Evolutionary conservation across 257 asterid species (phyloP).

Genomic region (Paraleonurus japonicus): DNA sequence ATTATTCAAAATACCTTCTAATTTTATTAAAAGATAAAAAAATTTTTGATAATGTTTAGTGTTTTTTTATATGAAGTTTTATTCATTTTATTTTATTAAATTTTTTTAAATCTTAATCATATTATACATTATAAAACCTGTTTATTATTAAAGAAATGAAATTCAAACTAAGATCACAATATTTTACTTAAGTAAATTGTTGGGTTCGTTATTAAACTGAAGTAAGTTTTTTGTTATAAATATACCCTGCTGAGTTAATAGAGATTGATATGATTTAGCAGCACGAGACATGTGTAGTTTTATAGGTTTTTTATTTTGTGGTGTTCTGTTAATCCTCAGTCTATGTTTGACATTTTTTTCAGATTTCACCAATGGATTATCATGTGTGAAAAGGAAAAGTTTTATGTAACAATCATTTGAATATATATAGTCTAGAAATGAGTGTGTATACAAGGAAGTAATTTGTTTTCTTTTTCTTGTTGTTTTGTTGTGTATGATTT

Average conservation of each 20-base stretch:
- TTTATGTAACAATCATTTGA: not conserved
- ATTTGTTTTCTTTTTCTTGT: not conserved
- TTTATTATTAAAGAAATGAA: not conserved
- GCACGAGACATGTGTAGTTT: not conserved
- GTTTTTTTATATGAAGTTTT: not conserved
- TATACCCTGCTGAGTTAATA: too few species aligned
- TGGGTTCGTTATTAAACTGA: too few species aligned
- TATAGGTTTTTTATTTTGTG: not conserved
- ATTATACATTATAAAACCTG: not conserved
- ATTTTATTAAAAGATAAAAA: not conserved
- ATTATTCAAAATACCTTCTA: not conserved
- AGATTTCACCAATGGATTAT: not conserved
- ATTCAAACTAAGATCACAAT: too few species aligned
- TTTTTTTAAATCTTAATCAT: not conserved
- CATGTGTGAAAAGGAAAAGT: not conserved
- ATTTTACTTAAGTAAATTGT: too few species aligned
- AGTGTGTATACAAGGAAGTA: not conserved
- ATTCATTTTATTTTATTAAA: not conserved
- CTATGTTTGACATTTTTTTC: not conserved
- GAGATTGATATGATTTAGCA: not conserved
- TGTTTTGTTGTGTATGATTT: not conserved
- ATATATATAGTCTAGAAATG: not conserved
- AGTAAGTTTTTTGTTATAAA: too few species aligned
- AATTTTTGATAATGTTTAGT: not conserved
- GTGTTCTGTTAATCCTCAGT: not conserved